Evolutionary conservation across 768 basidiomycete species (phyloP).

Genomic region (Psilocybe cyanescens): DNA sequence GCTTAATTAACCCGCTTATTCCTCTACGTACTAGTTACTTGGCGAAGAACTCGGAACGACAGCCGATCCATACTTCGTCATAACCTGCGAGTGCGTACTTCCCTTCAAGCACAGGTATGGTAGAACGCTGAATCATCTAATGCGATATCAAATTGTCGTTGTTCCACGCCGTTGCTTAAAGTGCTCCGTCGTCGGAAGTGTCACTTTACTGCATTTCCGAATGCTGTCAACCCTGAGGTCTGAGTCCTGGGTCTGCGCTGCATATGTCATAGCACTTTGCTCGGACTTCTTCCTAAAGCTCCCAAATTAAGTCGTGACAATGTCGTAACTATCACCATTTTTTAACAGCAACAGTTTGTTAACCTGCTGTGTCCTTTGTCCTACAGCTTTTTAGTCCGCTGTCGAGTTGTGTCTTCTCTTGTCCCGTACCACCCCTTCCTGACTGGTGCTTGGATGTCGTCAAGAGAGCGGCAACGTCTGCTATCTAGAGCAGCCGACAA

Average conservation of each 20-base stretch:
- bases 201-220: conserved; percentile 7
- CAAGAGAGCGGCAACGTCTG: not conserved
- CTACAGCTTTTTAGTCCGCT: not conserved
- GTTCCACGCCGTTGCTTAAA: too few relatives aligned
- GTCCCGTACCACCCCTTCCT: not conserved
- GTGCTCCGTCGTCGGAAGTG: not conserved
- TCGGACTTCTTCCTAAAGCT: conserved; percentile 15
- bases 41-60: too few relatives aligned
- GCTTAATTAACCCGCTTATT: not conserved
- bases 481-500: not conserved
- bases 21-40: too few relatives aligned
- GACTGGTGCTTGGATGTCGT: conserved; percentile 6
- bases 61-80: too few relatives aligned
- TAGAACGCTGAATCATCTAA: too few relatives aligned
- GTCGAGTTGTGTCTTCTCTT: not conserved
- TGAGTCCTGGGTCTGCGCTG: not conserved
- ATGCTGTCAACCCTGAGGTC: conserved; percentile 12
- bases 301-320: conserved; percentile 10
- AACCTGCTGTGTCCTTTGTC: not conserved
- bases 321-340: conserved; percentile 6
- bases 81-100: too few relatives aligned
- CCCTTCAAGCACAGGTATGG: too few relatives aligned
- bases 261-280: not conserved
- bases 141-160: too few relatives aligned
- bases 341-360: not conserved